Evolutionary conservation across 2,329 filamentous ascomycete genomes (phyloP).

Genomic region (Talaromyces sp.): DNA sequence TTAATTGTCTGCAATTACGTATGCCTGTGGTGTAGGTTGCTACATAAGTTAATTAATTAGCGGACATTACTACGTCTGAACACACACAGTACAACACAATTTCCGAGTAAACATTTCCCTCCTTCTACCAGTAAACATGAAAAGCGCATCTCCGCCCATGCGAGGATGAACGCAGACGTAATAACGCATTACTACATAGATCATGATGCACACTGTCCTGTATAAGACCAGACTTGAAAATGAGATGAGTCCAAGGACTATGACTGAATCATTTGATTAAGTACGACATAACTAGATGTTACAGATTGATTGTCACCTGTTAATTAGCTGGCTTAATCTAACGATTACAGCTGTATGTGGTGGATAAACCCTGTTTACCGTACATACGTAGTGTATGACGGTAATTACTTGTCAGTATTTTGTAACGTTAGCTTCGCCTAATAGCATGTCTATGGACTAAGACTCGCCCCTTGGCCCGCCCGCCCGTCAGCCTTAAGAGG

Average conservation of each 20-base stretch:
- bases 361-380: background rate
- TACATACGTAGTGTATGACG: background rate
- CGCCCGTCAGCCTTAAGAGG: constrained; percentile 36
- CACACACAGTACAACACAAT: background rate
- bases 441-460: background rate
- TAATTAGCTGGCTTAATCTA: background rate
- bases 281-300: background rate
- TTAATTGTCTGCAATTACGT: background rate
- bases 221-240: background rate
- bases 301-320: background rate
- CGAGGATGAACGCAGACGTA: background rate
- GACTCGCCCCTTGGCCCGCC: constrained; percentile 14
- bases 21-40: background rate
- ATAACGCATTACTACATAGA: background rate
- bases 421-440: background rate
- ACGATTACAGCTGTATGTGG: background rate
- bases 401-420: background rate
- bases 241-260: background rate
- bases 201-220: background rate
- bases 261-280: background rate
- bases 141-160: background rate
- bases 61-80: background rate
- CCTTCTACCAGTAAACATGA: background rate
- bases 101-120: background rate
- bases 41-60: background rate